Evolutionary conservation across 305 asterid genomes (phyloP).

Genomic region (Stenogyne calaminthoides): DNA sequence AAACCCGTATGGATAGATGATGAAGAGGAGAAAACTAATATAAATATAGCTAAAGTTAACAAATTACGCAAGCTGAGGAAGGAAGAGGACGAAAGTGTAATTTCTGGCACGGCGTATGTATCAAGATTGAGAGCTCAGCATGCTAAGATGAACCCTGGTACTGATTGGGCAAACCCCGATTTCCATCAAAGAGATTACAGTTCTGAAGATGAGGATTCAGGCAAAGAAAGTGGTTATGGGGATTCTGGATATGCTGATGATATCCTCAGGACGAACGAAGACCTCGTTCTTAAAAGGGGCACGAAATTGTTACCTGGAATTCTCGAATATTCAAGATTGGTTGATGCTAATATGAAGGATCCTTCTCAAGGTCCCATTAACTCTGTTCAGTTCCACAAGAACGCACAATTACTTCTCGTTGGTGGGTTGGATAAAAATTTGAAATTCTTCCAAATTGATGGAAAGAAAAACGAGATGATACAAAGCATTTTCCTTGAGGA

Average conservation of each 20-base stretch:
- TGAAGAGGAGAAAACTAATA: constrained; percentile 69
- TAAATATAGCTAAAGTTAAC: constrained; percentile 76
- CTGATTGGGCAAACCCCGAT: constrained; percentile 78
- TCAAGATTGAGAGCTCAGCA: constrained; percentile 89
- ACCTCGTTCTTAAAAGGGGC: constrained; percentile 58
- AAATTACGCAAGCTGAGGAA: constrained; percentile 78
- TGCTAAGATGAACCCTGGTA: constrained; percentile 77
- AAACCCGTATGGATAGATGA: constrained; percentile 84
- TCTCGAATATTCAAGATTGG: constrained; percentile 76
- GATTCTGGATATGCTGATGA: constrained; percentile 39
- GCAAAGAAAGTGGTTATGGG: constrained; percentile 46
- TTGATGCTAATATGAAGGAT: constrained; percentile 72
- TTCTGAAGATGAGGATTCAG: constrained; percentile 70
- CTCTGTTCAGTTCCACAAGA: constrained; percentile 87
- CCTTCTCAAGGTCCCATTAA: constrained; percentile 62
- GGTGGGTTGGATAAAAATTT: constrained; percentile 79
- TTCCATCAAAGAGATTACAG: constrained; percentile 37
- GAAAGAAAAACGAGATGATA: constrained; percentile 71
- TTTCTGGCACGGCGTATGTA: constrained; percentile 66
- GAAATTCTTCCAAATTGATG: constrained; percentile 84
- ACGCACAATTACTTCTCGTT: constrained; percentile 79
- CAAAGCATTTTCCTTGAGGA: constrained; percentile 83
- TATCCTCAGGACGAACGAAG: constrained; percentile 68
- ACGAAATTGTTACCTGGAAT: constrained; percentile 62
- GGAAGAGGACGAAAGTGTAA: constrained; percentile 66